phyloP scores from a whole-genome alignment of 202 grass and related monocot genomes.

The Zizania palustris region DNA sequence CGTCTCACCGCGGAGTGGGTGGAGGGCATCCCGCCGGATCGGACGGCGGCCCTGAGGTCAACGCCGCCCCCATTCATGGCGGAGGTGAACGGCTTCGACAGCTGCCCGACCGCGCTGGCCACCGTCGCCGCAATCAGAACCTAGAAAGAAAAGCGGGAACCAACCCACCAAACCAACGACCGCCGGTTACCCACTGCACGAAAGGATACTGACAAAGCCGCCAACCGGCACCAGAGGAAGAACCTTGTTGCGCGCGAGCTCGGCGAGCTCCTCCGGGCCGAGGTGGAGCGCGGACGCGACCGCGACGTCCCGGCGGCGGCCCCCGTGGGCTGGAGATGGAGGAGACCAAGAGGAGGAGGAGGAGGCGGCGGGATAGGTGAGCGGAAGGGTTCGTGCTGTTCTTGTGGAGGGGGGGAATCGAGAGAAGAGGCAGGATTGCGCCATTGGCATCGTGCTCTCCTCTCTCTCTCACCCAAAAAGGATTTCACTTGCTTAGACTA shows the following conservation, averaged over 20 bases:
- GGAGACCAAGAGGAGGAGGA: conserved; percentile 25
- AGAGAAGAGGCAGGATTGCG: conserved; percentile 6
- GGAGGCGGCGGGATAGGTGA: conserved; percentile 1
- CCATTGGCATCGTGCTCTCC: conserved; percentile 31
- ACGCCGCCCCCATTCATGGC: conserved; percentile 44
- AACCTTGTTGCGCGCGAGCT: conserved; percentile 77
- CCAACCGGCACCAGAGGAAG: too few species aligned
- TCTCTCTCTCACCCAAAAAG: too few species aligned
- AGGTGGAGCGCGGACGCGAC: conserved; percentile 48
- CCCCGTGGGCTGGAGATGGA: not conserved
- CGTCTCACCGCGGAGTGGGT: conserved; percentile 76
- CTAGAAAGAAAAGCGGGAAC: conserved; percentile 35
- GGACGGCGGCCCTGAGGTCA: conserved; percentile 54
- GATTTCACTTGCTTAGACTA: too few species aligned
- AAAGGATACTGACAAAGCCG: not conserved
- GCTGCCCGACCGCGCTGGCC: conserved; percentile 62
- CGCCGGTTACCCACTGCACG: not conserved
- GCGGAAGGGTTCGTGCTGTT: not conserved
- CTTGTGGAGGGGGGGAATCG: not conserved
- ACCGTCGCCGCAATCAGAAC: conserved; percentile 70
- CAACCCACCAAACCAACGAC: not conserved
- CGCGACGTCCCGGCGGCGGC: conserved; percentile 32
- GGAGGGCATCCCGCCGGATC: conserved; percentile 88
- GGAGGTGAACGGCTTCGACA: conserved; percentile 75
- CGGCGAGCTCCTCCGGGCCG: conserved; percentile 54